Evolutionary conservation across 768 basidiomycete genomes (phyloP), one percentile per base, ranked within the genome.

Genomic region (Mycena albidolilacea): DNA sequence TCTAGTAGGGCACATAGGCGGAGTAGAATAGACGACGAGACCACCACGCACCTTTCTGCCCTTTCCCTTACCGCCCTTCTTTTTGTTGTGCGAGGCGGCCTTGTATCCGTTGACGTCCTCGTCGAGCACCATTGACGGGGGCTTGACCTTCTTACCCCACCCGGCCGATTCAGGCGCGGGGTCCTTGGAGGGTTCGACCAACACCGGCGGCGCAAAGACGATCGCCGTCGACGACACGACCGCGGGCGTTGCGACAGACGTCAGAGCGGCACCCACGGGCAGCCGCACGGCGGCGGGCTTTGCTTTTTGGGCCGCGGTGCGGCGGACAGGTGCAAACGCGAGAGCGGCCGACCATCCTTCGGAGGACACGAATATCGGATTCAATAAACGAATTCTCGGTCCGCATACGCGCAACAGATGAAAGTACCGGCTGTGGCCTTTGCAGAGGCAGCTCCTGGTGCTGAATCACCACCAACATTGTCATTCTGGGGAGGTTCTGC

Each of bases 81-180:
- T 90, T 70, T 88, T 90, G 66, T 88, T 90, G 58, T 88, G 84
- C 12, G 86, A 85, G 14, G 87, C 77, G 14, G 87, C 77, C 77
- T 90, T 93, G 82, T 93, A 97, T 0, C 95, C 95, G 69, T 96
- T 96, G 74, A 96, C 86, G 73, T 96, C 94, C 71, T 96, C 95
- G 72, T 96, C 95, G 11, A 97, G 88, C 23, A 96, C 86, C 94
- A 97, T 96, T 0, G 93, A 93, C 3, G 95, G 95, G 17, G 95
- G 95, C 77, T 95, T 95, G 79, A 96, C 91, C 80, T 95, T 95
- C 83, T 92, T 94, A 54, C 93, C 93, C 95, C 95, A 95, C 75
- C 91, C 52, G 15, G 23, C 91, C 74, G 91, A 89, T 61, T 85
- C 80, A 19, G 86, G 82, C 75, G 86, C 82, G n/a, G 83, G 63